Evolutionary conservation across 2,329 filamentous ascomycete species (phyloP).

Genomic region (Colletotrichum filicis): DNA sequence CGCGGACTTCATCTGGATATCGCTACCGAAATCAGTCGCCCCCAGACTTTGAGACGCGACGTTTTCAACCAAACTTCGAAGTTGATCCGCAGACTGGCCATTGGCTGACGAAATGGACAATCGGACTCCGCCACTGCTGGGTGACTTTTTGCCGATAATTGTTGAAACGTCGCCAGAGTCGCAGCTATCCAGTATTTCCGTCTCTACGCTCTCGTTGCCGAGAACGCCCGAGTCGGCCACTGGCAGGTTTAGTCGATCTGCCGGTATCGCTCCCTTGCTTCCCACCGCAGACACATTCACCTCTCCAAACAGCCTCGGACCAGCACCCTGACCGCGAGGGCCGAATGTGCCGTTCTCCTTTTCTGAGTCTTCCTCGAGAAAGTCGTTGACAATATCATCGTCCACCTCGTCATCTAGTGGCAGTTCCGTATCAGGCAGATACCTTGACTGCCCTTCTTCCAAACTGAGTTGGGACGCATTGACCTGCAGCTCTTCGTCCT

Average conservation of each 20-base stretch:
- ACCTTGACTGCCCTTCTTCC: conserved; percentile 52
- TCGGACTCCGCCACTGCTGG: conserved; percentile 12
- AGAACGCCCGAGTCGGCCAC: conserved; percentile 41
- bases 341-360: conserved; percentile 82
- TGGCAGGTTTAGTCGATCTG: conserved; percentile 60
- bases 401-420: conserved; percentile 45
- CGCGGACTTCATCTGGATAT: conserved; percentile 36
- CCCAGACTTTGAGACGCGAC: conserved; percentile 67
- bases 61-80: conserved; percentile 63
- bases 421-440: conserved; percentile 37
- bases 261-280: conserved; percentile 62
- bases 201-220: conserved; percentile 49
- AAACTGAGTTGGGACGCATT: conserved; percentile 74
- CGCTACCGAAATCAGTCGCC: conserved; percentile 56
- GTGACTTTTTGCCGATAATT: conserved; percentile 17
- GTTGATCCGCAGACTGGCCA: conserved; percentile 58
- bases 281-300: conserved; percentile 64
- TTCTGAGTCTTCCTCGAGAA: conserved; percentile 75
- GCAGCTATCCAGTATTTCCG: conserved; percentile 58
- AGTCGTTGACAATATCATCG: conserved; percentile 54
- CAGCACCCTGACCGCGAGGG: conserved; percentile 48
- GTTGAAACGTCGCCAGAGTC: conserved; percentile 54
- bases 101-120: conserved; percentile 41
- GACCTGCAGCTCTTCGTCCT: conserved; percentile 64
- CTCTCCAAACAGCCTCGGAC: conserved; percentile 64